phyloP scores from a whole-genome alignment of 768 basidiomycete species.

The Tylopilus rubrobrunneus region DNA sequence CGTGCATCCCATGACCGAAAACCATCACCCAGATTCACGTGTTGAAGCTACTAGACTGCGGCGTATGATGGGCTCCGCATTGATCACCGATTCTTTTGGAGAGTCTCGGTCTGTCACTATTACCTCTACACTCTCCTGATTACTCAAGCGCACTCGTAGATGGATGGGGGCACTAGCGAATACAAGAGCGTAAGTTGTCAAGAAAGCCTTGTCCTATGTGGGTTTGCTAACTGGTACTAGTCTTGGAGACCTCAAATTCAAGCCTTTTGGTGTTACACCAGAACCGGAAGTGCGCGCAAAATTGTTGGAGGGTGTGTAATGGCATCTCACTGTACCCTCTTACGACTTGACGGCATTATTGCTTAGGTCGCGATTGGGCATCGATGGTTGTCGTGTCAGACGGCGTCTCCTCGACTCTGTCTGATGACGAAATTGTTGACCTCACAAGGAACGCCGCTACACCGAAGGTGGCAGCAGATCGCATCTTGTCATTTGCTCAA shows the following conservation, averaged over 20 bases:
- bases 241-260: conserved; percentile 85
- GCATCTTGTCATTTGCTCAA: conserved; percentile 82
- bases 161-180: conserved; percentile 97
- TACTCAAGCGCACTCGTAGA: conserved; percentile 33
- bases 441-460: conserved; percentile 67
- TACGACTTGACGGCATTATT: neutral
- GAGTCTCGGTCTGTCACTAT: conserved; percentile 64
- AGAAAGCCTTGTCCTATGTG: neutral
- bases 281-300: conserved; percentile 84
- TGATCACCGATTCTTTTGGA: conserved; percentile 93
- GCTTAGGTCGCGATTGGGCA: conserved; percentile 76
- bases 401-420: conserved; percentile 85
- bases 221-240: conserved; percentile 35
- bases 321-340: neutral
- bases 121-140: neutral
- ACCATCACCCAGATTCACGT: conserved; percentile 90
- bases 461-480: conserved; percentile 78
- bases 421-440: conserved; percentile 93
- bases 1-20: conserved; percentile 87
- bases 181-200: conserved; percentile 67
- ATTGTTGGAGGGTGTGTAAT: conserved; percentile 61
- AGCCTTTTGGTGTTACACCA: conserved; percentile 86
- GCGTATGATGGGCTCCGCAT: conserved; percentile 83
- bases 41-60: conserved; percentile 82
- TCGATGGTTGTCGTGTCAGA: conserved; percentile 90